These are phyloP conservation scores for Phytophthora syringae DNA, from an alignment of 352 stramenopile species.

Conservation along the genomic window DNA sequence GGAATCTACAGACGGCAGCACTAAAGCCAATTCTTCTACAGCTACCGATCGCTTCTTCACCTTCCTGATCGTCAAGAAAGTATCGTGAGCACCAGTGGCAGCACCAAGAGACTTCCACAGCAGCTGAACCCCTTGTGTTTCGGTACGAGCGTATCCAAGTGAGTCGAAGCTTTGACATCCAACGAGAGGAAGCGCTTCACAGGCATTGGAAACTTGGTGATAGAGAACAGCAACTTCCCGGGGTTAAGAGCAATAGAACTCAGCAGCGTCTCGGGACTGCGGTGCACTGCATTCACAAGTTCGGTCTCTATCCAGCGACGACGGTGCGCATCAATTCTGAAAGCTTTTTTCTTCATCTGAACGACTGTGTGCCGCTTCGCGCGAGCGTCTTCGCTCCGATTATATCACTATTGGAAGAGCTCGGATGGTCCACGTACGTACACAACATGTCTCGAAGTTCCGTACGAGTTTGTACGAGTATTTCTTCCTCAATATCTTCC, in stretches of 20 bases:
- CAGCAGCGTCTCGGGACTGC: conserved; percentile 69
- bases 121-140: conserved; percentile 66
- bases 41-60: conserved; percentile 20
- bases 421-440: conserved; percentile 44
- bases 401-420: conserved; percentile 54
- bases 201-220: conserved; percentile 65
- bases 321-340: conserved; percentile 52
- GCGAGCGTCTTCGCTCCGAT: conserved; percentile 41
- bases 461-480: conserved; percentile 25
- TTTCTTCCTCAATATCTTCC: conserved; percentile 20
- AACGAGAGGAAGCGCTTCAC: conserved; percentile 77
- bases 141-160: conserved; percentile 55
- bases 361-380: conserved; percentile 23
- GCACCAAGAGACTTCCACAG: conserved; percentile 49
- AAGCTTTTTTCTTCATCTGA: conserved; percentile 36
- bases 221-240: conserved; percentile 72
- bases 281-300: conserved; percentile 69
- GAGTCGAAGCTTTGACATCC: conserved; percentile 59
- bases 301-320: conserved; percentile 58
- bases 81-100: conserved; percentile 9
- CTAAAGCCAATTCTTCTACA: conserved; percentile 21
- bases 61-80: conserved; percentile 10
- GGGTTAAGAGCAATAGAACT: conserved; percentile 65
- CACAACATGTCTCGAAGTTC: conserved; percentile 52
- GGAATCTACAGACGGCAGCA: conserved; percentile 13